Evolutionary conservation across 352 stramenopile genomes (phyloP).

Genomic region (Achlya hypogyna): DNA sequence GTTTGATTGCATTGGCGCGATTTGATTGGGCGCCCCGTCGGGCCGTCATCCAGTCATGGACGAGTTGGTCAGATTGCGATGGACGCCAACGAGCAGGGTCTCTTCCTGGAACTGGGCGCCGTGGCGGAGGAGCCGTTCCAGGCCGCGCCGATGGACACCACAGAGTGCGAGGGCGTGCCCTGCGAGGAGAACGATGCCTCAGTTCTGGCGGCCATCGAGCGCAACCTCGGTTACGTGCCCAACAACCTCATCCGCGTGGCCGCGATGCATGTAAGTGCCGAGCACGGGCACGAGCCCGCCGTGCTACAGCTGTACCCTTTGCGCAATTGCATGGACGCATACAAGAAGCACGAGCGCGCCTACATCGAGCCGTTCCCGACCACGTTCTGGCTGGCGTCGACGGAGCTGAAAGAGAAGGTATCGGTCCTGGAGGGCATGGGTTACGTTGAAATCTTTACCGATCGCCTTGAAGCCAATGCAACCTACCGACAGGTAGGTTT

Average conservation of each 20-base stretch:
- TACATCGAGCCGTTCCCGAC: constrained; percentile 56
- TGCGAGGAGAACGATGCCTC: constrained; percentile 27
- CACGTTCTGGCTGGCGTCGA: constrained; percentile 49
- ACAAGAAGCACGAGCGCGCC: constrained; percentile 51
- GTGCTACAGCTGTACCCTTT: constrained; percentile 52
- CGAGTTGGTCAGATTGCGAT: background rate
- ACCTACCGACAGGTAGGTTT: constrained; percentile 27
- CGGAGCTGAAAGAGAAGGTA: constrained; percentile 39
- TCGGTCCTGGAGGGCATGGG: constrained; percentile 46
- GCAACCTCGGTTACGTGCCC: constrained; percentile 44
- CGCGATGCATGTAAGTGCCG: constrained; percentile 22
- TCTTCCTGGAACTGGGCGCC: constrained; percentile 6
- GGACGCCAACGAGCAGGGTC: background rate
- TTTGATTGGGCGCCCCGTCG: background rate
- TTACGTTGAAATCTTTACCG: constrained; percentile 35
- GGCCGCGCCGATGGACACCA: background rate
- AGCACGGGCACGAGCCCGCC: constrained; percentile 22
- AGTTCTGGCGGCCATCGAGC: constrained; percentile 27
- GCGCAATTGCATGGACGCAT: constrained; percentile 38
- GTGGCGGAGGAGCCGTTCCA: background rate
- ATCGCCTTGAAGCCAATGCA: constrained; percentile 30
- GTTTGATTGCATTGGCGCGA: no score
- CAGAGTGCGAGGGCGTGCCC: constrained; percentile 25
- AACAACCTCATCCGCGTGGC: constrained; percentile 41
- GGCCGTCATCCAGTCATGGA: background rate